Evolutionary conservation across 805 yeast species (phyloP), one percentile per base, ranked within the genome.

Genomic region (Priceomyces castillae): DNA sequence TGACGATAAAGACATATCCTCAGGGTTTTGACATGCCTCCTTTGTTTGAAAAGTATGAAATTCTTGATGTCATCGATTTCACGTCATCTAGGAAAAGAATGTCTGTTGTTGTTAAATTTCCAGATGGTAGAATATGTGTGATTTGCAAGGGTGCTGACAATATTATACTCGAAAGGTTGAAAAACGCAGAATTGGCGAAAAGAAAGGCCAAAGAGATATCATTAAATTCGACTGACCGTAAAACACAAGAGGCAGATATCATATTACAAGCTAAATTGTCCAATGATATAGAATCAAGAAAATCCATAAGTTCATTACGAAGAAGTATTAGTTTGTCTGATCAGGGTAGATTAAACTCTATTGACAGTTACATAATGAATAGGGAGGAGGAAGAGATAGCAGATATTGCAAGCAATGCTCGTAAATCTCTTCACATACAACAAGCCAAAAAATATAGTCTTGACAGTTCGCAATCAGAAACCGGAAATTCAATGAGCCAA

Each of bases 111-210:
- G 82, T 90, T 1, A 74, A 67, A 47, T 80, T 86, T 52, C 96
- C 97, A 0, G 85, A 86, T 58, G 79, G 79, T 5, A 75, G 85
- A 46, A 75, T 90, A 17, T 80, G 92, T 37, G 57, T 94, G 49
- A 69, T 94, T 34, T 89, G 96, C 65, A 94, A 94, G 65, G 99
- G 99, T 42, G 99, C 99, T 2, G 99, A 94, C 61, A 88, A 88
- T 55, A 77, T 92, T 9, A 87, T 94, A 39, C 61, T 90, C 41
- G 96, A 90, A 40, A 76, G 86, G 45, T 69, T 94, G 46, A 74
- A 71, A 44, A 71, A 82, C 49, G 51, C 76, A 0, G 77, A 76
- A 1, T 40, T 84, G 39, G 96, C 95, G 0, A 63, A 67, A 16
- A 57, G 61, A n/a, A 88, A 85, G 57, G 77, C 83, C 35, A 68